Base-by-base conservation (phyloP, 2,329 filamentous ascomycete genomes). In the Septoria linicola region DNA sequence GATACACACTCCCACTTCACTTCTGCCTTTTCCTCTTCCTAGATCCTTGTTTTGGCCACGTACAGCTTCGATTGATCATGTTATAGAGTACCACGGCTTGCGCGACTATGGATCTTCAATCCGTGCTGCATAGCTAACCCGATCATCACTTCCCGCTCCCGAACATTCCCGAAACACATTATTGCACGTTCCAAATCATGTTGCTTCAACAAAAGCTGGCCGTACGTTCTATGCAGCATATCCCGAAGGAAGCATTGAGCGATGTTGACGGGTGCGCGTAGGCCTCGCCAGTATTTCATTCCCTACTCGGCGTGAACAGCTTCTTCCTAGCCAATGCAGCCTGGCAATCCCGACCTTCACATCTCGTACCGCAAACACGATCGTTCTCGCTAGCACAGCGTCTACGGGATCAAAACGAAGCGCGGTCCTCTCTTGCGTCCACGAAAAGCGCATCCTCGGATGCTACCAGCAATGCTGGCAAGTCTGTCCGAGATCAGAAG, bases 291-390 rank as follows among this genome's bases (percentile, higher is more conserved):
- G 52, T 56, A 36, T 62, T 62, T 44, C 62, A 64, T 54, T 63
- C 66, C 42, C 56, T 69, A 40, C 57, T 70, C 45, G 63, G 63
- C 53, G 67, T 63, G 11, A 59, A 68, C 45, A 64, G 63, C 42
- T 66, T 67, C 50, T 48, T 66, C 46, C 58, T 66, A 19, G 64
- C 65, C 21, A 64, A 68, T 39, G 57, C 63, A 57, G 63, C 64
- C 55, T 68, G 66, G 63, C 59, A 65, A 30, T 58, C 61, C 41
- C 59, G 66, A 41, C 65, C 65, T 17, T 44, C 59, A 51, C 58
- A 47, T 55, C 46, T 66, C 30, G 21, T 43, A 13, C 30, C 34
- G 7, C 43, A 49, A 19, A 55, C 55, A 41, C 61, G 62, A 43
- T 50, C 55, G 32, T 54, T 63, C 48, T 53, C 60, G 35, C 40